These are phyloP conservation scores for Rugonectria rugulosa DNA, from an alignment of 2,329 filamentous ascomycete species.

Conservation along the genomic window DNA sequence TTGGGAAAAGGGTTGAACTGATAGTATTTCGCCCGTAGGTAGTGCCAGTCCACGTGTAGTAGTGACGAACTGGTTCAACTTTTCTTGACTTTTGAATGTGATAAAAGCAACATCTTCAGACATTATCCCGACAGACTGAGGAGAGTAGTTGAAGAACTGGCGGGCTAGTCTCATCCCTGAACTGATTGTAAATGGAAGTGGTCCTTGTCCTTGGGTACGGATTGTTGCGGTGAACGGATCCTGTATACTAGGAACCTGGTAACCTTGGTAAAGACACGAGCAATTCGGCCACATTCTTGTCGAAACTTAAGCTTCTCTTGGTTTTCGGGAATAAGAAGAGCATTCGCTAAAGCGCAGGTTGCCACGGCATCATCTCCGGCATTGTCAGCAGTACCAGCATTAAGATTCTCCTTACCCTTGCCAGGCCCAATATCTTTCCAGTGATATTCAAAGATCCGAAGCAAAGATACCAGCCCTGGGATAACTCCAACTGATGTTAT, in stretches of 20 bases:
- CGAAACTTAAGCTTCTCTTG: constrained; percentile 17
- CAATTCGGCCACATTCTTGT: constrained; percentile 12
- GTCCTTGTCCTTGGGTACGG: not conserved
- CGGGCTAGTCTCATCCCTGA: constrained; percentile 17
- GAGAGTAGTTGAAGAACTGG: constrained; percentile 10
- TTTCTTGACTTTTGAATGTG: constrained; percentile 11
- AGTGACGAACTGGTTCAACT: constrained; percentile 5
- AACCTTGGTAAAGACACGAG: constrained; percentile 2
- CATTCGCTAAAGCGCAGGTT: constrained; percentile 11
- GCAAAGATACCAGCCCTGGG: not conserved
- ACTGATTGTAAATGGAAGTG: constrained; percentile 12
- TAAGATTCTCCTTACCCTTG: not conserved
- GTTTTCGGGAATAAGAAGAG: constrained; percentile 4
- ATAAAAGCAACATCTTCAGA: not conserved
- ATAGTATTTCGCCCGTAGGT: constrained; percentile 9
- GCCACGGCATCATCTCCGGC: constrained; percentile 27
- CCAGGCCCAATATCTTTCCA: not conserved
- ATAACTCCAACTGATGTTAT: constrained; percentile 7
- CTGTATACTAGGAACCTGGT: not conserved
- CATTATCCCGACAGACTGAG: not conserved
- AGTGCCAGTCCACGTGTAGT: constrained; percentile 1
- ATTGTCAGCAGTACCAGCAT: constrained; percentile 17
- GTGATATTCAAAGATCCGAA: not conserved
- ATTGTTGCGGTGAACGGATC: constrained; percentile 15
- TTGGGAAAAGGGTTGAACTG: not conserved